Evolutionary conservation across 1,284 basidiomycete genomes (phyloP), one percentile per base, ranked within the genome.

Genomic region (Pseudozyma thailandica): DNA sequence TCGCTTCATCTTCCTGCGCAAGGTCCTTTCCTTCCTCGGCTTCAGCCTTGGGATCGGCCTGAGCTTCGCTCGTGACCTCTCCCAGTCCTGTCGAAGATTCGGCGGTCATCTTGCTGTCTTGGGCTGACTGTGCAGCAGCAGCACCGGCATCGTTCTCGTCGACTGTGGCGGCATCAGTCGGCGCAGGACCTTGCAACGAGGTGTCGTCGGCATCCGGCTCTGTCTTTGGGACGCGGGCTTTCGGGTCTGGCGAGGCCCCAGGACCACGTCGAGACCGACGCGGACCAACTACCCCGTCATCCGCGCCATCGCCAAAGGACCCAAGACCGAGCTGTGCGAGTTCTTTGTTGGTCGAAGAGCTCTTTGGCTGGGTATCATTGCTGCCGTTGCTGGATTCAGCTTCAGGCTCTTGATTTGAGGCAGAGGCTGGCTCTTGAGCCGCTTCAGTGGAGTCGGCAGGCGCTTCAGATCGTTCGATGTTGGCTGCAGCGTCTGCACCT

Each of bases 251-350:
- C 3, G 74, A 72, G 25, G 54, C 62, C 12, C 64, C 63, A 15
- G 60, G 69, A 20, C 58, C 69, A 16, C 75, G 55, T 20, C 66
- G 65, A 33, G 65, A 68, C 21, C 75, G 48, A 23, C 74, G 55
- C 13, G 75, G 75, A 1, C 60, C 71, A 2, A 66, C 30, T 6
- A 69, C 46, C n/a, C 48, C 68, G 9, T 68, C 70, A 10, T 69
- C 66, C 7, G 48, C 65, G 20, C 58, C 65, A 33, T 77, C 75
- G 16, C 75, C 74, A 13, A 75, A 64, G 6, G 59, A 60, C 43
- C 45, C 43, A 15, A 77, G 55, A 1, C 75, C 75, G 12, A 75
- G 66, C 43, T 72, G 63, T 23, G 74, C 62, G 21, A 77, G 64
- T 39, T 75, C 75, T 41, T 77, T 77, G 56, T 55, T 66, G 15